A percentile compares a stretch with the other conserved stretches of the same genome.
phyloP scores from a whole-genome alignment of 768 basidiomycete genomes.

The Agrocybe chaxingu region DNA sequence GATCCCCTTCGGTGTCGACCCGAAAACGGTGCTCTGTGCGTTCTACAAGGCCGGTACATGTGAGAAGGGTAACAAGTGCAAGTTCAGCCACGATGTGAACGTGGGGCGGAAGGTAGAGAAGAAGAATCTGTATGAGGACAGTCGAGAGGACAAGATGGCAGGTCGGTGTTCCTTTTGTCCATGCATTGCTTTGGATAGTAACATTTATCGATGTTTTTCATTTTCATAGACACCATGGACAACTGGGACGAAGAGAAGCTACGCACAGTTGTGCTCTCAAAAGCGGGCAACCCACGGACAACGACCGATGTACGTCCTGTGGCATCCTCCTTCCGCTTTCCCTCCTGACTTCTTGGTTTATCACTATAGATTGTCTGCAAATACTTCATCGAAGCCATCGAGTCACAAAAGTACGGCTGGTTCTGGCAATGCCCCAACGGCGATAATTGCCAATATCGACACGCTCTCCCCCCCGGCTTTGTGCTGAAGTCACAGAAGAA shows the following conservation, averaged over 20 bases:
- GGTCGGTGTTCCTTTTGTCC: constrained; percentile 45
- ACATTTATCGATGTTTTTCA: neutral
- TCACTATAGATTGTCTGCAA: constrained; percentile 89
- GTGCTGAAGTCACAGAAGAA: constrained; percentile 93
- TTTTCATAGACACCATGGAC: constrained; percentile 86
- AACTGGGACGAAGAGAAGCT: constrained; percentile 96
- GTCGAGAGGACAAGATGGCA: constrained; percentile 71
- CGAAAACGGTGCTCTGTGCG: constrained; percentile 89
- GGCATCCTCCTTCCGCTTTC: neutral
- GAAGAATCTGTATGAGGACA: constrained; percentile 91
- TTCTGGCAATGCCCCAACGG: constrained; percentile 96
- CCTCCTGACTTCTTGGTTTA: neutral
- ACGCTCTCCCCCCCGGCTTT: constrained; percentile 94
- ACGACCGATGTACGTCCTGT: constrained; percentile 75
- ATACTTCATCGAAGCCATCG: constrained; percentile 94
- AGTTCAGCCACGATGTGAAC: constrained; percentile 93
- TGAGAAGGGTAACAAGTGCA: constrained; percentile 94
- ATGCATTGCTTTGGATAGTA: neutral
- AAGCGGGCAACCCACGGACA: constrained; percentile 87
- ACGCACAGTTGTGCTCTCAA: constrained; percentile 79
- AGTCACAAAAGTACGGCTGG: constrained; percentile 90
- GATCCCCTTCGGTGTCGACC: constrained; percentile 93
- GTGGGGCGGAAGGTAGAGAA: constrained; percentile 92
- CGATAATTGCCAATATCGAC: constrained; percentile 87
- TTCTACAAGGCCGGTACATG: constrained; percentile 92